Base-by-base conservation (phyloP, 176 grass and related monocot genomes). In the Zea mays region DNA sequence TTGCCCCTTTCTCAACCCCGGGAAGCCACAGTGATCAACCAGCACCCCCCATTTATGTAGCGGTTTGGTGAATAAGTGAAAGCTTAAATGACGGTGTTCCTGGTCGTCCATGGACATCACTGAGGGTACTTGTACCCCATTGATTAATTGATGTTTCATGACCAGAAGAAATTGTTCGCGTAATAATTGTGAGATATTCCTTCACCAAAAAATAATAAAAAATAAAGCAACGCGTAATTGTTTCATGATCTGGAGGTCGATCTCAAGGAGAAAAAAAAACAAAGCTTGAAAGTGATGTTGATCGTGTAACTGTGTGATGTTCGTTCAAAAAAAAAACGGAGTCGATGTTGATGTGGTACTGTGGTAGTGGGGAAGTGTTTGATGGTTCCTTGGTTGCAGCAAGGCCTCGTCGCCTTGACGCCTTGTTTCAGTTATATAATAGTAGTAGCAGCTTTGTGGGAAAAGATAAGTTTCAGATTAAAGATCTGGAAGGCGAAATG, bases 1-100 rank as follows among this genome's bases (percentile, higher is more conserved):
- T 8, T 88, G 77, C 34, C 86, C 81, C 65, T 88, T 84, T 46
- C 86, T 58, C 82, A 51, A 8, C 56, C n/a, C 86, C 5, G 65
- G 47, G 2, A 84, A 84, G 81, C 56, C 40, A 3, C 2, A 65
- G 57, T 84, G 47, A 88, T 61, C 33, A 9, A 17, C 1, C 74
- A 12, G 8, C 75, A 38, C 16, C 20, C 40, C 8, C 61, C 6
- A 42, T 2, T 0, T 4, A 39, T 39, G 51, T 16, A 2, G 71
- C 33, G 20, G 20, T n/a, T 36, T 3, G 73, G 6, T 35, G 57
- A 55, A 55, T 1, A 2, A 43, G 27, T 27, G 27, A 56, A 19
- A 56, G 5, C 50, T 51, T 63, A 62, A 17, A n/a, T 39, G 38
- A 3, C 42, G 70, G 70, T 76, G 59, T 39, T 39, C 38, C 16